phyloP scores from a whole-genome alignment of 1,139 yeast genomes.

The Eremothecium cymbalariae region DNA sequence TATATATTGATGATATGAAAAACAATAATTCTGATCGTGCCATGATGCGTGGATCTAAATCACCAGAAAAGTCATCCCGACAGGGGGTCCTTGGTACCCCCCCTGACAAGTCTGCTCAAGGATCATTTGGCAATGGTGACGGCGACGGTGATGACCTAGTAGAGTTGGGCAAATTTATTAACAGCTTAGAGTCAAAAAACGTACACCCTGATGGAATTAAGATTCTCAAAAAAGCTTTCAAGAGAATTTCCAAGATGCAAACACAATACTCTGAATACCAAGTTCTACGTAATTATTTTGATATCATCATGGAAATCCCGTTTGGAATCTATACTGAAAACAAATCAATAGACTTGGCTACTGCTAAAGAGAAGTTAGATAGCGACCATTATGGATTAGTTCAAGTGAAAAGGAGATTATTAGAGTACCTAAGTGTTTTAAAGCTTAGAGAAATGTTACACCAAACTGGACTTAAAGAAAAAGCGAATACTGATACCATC shows the following conservation, averaged over 20 bases:
- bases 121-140: slow-evolving; percentile 26
- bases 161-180: slow-evolving; percentile 42
- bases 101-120: not conserved
- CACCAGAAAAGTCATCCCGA: no score
- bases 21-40: not conserved
- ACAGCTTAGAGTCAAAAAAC: slow-evolving; percentile 30
- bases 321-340: slow-evolving; percentile 36
- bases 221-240: slow-evolving; percentile 49
- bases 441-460: slow-evolving; percentile 36
- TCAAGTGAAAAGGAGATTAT: slow-evolving; percentile 68
- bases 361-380: slow-evolving; percentile 57
- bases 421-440: slow-evolving; percentile 75
- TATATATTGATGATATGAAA: slow-evolving; percentile 47
- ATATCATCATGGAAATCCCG: slow-evolving; percentile 58
- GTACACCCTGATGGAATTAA: slow-evolving; percentile 47
- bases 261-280: slow-evolving; percentile 61
- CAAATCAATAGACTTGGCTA: slow-evolving; percentile 39
- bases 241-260: slow-evolving; percentile 47
- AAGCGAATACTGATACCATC: slow-evolving; percentile 8
- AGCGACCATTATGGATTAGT: slow-evolving; percentile 79
- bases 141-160: slow-evolving; percentile 41
- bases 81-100: no score
- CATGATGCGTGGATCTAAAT: no score
- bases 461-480: slow-evolving; percentile 2
- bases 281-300: slow-evolving; percentile 56